These are phyloP conservation scores for Coriolopsis trogii DNA, from an alignment of 1,284 basidiomycete genomes.

Conservation along the genomic window DNA sequence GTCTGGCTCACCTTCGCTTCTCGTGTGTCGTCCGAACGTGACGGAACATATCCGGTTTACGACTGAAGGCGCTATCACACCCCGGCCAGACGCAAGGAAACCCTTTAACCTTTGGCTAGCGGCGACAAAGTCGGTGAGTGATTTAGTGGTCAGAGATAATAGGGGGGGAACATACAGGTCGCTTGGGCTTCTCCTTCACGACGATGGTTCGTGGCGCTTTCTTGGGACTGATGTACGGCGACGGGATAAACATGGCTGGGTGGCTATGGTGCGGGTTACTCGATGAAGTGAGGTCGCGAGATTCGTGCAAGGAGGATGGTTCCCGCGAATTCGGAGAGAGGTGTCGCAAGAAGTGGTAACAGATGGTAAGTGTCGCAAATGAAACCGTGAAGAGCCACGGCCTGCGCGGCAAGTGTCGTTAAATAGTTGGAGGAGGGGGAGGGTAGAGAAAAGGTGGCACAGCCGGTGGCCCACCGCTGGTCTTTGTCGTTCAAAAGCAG, in stretches of 20 bases:
- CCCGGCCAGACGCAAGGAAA: constrained; percentile 22
- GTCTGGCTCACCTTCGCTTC: constrained; percentile 55
- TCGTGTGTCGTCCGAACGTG: constrained; percentile 47
- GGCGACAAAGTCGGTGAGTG: too few species aligned
- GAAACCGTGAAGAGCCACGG: constrained; percentile 12
- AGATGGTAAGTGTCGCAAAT: not conserved
- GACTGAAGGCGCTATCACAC: constrained; percentile 56
- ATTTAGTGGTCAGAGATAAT: too few species aligned
- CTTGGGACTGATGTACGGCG: not conserved
- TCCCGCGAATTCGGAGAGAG: not conserved
- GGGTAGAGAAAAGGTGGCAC: too few species aligned
- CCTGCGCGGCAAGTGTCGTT: constrained; percentile 20
- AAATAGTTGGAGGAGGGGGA: constrained; percentile 14
- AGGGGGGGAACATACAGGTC: not conserved
- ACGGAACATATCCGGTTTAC: constrained; percentile 47
- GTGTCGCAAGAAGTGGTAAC: not conserved
- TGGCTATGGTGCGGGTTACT: too few species aligned
- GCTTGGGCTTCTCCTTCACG: not conserved
- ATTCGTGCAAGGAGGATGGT: not conserved
- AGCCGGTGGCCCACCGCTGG: constrained; percentile 13
- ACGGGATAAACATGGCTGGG: not conserved
- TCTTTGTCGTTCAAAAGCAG: constrained; percentile 10
- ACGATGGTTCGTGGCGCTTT: not conserved
- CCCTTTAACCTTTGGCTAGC: constrained; percentile 6
- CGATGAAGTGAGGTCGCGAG: not conserved